phyloP scores from a whole-genome alignment of 176 grass and related monocot species.

The Ensete ventricosum region DNA sequence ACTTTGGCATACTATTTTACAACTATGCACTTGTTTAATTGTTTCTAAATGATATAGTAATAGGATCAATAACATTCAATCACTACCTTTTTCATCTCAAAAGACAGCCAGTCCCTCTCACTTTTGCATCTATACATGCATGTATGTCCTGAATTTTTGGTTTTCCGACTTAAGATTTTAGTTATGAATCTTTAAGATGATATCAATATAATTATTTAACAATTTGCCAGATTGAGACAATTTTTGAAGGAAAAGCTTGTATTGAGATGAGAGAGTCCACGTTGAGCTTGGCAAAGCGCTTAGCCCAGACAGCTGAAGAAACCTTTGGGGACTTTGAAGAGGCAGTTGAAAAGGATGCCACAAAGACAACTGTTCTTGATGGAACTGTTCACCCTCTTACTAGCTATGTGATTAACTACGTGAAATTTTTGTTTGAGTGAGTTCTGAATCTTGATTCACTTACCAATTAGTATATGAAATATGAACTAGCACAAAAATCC shows the following conservation, averaged over 20 bases:
- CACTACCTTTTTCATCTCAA: no score
- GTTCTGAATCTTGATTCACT: conserved; percentile 15
- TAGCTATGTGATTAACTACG: conserved; percentile 91
- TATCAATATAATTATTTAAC: background rate
- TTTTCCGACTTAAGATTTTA: background rate
- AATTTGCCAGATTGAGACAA: conserved; percentile 53
- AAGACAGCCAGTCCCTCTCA: no score
- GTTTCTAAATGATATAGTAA: no score
- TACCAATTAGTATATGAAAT: background rate
- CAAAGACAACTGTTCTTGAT: conserved; percentile 80
- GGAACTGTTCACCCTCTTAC: conserved; percentile 96
- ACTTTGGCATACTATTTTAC: no score
- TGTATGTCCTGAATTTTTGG: background rate
- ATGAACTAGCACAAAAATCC: background rate
- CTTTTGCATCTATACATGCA: no score
- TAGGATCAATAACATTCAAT: no score
- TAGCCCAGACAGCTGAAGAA: conserved; percentile 81
- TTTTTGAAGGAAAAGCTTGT: conserved; percentile 74
- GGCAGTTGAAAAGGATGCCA: conserved; percentile 88
- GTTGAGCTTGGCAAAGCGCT: conserved; percentile 57
- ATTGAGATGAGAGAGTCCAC: conserved; percentile 59
- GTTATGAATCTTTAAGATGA: background rate
- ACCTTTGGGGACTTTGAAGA: conserved; percentile 93
- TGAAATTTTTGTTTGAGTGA: conserved; percentile 97
- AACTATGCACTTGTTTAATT: no score